phyloP scores from a whole-genome alignment of 768 basidiomycete species.

The Boletellus ananas region DNA sequence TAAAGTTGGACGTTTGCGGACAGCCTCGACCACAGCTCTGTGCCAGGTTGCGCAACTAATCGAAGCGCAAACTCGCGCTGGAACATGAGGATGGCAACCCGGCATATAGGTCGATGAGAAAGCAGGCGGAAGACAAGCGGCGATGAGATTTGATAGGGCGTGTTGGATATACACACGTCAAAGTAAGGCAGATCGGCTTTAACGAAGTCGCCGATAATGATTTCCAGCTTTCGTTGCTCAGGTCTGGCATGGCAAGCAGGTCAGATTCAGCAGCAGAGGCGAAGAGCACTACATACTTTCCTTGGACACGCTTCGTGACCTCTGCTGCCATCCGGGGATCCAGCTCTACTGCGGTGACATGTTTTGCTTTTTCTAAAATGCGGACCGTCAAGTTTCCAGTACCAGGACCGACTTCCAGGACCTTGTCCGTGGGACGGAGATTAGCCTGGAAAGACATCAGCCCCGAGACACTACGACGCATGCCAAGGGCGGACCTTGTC shows the following conservation, averaged over 20 bases:
- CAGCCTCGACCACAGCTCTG: slow-evolving; percentile 87
- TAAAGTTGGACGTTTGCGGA: slow-evolving; percentile 98
- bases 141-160: slow-evolving; percentile 98
- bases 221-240: slow-evolving; percentile 90
- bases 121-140: slow-evolving; percentile 95
- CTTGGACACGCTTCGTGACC: slow-evolving; percentile 94
- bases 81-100: slow-evolving; percentile 98
- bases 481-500: slow-evolving; percentile 44
- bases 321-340: slow-evolving; percentile 99
- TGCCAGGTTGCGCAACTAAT: slow-evolving; percentile 79
- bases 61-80: slow-evolving; percentile 97
- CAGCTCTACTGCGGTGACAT: slow-evolving; percentile 93
- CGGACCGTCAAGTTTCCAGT: slow-evolving; percentile 94
- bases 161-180: slow-evolving; percentile 98
- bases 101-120: slow-evolving; percentile 92
- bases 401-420: slow-evolving; percentile 96
- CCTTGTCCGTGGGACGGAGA: slow-evolving; percentile 89
- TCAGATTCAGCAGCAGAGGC: not conserved
- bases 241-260: slow-evolving; percentile 50
- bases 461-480: not conserved
- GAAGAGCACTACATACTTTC: slow-evolving; percentile 69
- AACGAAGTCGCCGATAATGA: slow-evolving; percentile 96
- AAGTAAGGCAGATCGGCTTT: slow-evolving; percentile 98
- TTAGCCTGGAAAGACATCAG: slow-evolving; percentile 57
- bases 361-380: slow-evolving; percentile 90